Conservation (phyloP, 805 yeast species). For the Candida insectorum region DNA sequence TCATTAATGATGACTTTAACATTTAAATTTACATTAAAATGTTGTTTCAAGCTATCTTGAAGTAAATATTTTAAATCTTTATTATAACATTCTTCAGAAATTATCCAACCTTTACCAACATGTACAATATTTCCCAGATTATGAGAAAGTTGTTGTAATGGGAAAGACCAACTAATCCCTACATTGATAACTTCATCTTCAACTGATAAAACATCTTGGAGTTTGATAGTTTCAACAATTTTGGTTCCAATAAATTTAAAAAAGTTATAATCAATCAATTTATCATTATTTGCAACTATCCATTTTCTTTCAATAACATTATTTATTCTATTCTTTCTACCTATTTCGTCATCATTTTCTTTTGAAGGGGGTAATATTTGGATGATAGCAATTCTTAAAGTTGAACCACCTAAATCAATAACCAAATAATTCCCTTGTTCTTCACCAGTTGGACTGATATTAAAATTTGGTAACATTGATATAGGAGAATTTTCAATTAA, state of each 20-base stretch:
- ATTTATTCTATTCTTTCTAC: slow-evolving; percentile 21
- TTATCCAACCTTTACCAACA: slow-evolving; percentile 60
- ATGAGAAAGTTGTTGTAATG: slow-evolving; percentile 39
- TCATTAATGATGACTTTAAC: slow-evolving; percentile 56
- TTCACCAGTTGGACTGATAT: slow-evolving; percentile 35
- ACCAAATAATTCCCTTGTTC: slow-evolving; percentile 39
- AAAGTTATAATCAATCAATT: slow-evolving; percentile 38
- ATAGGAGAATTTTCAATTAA: slow-evolving; percentile 22
- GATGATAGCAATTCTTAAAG: slow-evolving; percentile 43
- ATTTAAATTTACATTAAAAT: slow-evolving; percentile 24
- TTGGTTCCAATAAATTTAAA: slow-evolving; percentile 40
- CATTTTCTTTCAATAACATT: slow-evolving; percentile 32
- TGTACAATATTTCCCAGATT: slow-evolving; percentile 45
- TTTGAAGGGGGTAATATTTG: slow-evolving; percentile 17
- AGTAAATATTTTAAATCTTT: slow-evolving; percentile 42
- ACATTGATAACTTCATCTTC: slow-evolving; percentile 10
- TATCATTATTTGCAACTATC: slow-evolving; percentile 35
- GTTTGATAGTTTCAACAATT: slow-evolving; percentile 16
- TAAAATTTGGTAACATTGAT: slow-evolving; percentile 39
- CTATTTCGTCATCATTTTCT: slow-evolving; percentile 3
- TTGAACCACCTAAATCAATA: slow-evolving; percentile 59
- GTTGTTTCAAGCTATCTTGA: slow-evolving; percentile 24
- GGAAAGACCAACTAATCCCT: slow-evolving; percentile 40
- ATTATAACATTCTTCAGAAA: slow-evolving; percentile 40
- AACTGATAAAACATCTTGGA: slow-evolving; percentile 6